Conservation (phyloP, 169 alveolate genomes). For the Eimeria sp. region DNA sequence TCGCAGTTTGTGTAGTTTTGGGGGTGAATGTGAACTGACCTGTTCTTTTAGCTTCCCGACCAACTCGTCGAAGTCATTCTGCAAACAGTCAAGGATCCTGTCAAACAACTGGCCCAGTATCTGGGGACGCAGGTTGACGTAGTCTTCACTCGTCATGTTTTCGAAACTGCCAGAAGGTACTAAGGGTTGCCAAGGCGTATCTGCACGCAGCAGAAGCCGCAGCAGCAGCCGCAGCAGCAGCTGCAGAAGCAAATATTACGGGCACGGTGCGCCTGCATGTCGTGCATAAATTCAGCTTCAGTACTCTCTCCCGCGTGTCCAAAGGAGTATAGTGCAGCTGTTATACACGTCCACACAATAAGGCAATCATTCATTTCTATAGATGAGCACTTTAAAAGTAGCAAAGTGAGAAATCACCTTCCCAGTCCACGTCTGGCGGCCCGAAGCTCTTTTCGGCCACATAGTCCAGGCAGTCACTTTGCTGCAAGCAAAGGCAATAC, state of each 20-base stretch:
- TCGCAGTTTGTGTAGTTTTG: background rate
- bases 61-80: conserved; percentile 63
- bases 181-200: background rate
- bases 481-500: conserved; percentile 14
- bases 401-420: background rate
- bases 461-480: conserved; percentile 65
- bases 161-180: conserved; percentile 20
- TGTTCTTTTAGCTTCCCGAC: conserved; percentile 73
- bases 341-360: background rate
- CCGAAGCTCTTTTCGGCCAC: background rate
- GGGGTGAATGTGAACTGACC: conserved; percentile 11
- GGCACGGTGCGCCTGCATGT: background rate
- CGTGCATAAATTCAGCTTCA: background rate
- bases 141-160: conserved; percentile 31
- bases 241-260: background rate
- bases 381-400: background rate
- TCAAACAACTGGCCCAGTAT: conserved; percentile 77
- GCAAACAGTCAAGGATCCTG: conserved; percentile 65
- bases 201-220: background rate
- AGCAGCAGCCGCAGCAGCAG: background rate
- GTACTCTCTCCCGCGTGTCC: background rate
- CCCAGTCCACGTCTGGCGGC: conserved; percentile 72
- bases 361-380: background rate
- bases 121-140: conserved; percentile 58
- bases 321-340: background rate